phyloP scores from a whole-genome alignment of 768 basidiomycete genomes.

The Lentinula boryana region DNA sequence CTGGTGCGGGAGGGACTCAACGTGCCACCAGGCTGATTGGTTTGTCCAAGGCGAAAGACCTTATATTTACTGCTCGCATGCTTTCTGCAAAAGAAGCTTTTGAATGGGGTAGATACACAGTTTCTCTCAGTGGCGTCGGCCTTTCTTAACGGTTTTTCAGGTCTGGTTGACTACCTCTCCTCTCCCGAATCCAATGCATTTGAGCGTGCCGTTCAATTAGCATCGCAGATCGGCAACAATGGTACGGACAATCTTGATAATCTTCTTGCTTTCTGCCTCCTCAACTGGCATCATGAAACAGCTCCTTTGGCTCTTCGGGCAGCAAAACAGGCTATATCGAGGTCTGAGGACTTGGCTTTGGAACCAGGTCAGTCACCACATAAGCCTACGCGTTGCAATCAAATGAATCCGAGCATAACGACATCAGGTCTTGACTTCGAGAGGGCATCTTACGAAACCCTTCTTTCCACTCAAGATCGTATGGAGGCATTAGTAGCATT shows the following conservation, averaged over 20 bases:
- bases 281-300: slow-evolving; percentile 18
- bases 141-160: slow-evolving; percentile 27
- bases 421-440: slow-evolving; percentile 87
- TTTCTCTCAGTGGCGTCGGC: slow-evolving; percentile 4
- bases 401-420: background rate
- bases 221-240: slow-evolving; percentile 58
- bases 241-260: slow-evolving; percentile 33
- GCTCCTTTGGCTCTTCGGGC: slow-evolving; percentile 86
- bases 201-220: slow-evolving; percentile 67
- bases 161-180: slow-evolving; percentile 80
- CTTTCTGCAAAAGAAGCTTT: slow-evolving; percentile 63
- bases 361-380: slow-evolving; percentile 51
- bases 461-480: slow-evolving; percentile 72
- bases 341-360: slow-evolving; percentile 70
- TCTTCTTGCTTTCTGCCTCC: background rate
- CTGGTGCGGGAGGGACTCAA: slow-evolving; percentile 88
- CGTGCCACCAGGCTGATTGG: slow-evolving; percentile 75
- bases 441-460: slow-evolving; percentile 73
- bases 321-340: slow-evolving; percentile 80
- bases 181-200: slow-evolving; percentile 51
- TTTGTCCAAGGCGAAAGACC: slow-evolving; percentile 73
- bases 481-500: slow-evolving; percentile 83
- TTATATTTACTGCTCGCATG: slow-evolving; percentile 77
- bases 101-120: slow-evolving; percentile 51
- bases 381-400: background rate